Evolutionary conservation across 2,329 filamentous ascomycete genomes (phyloP), one percentile per base, ranked within the genome.

Genomic region (Scedosporium minutisporum): DNA sequence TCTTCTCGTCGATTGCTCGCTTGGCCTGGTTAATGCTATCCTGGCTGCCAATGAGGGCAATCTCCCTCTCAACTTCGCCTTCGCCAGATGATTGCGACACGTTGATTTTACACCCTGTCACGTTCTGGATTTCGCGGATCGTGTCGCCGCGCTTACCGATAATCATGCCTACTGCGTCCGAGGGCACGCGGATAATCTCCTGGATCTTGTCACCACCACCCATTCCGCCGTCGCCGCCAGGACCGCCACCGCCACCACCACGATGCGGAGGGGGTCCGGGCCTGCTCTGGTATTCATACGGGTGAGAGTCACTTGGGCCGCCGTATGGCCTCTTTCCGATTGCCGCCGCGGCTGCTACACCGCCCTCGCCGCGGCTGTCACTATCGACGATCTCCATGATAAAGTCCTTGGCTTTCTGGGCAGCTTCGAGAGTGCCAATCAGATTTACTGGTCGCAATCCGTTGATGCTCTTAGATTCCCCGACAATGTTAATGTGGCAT

Each of bases 351-450:
- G 51, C 23, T 10, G 7, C 23, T 6, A 23, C 51, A 10, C 27
- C 38, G 1, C 60, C 60, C 60, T 62, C 60, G 65, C 83, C 83
- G 41, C 87, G 84, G 65, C 87, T 92, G 73, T 96, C 92, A 75
- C 91, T 96, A 68, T 96, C 92, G 61, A 96, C 92, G 71, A 96
- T 96, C 72, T 96, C 91, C 78, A 96, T 86, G 68, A 96, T 96
- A 65, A 93, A 78, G 67, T 95, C 89, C 76, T 95, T 93, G 46
- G 92, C 92, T 65, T 85, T 83, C 57, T 86, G 85, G 58, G 91
- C 88, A 61, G 91, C 87, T 69, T 87, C 83, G 51, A 84, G 84
- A 51, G 87, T 87, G 64, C 92, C 92, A 68, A 96, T 96, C 58
- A 96, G 81, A 72, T 96, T 96, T 66, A 96, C 91, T 29, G 93